These are phyloP conservation scores for Syzygium aqueum DNA, from an alignment of 345 rosid species.

Conservation along the genomic window DNA sequence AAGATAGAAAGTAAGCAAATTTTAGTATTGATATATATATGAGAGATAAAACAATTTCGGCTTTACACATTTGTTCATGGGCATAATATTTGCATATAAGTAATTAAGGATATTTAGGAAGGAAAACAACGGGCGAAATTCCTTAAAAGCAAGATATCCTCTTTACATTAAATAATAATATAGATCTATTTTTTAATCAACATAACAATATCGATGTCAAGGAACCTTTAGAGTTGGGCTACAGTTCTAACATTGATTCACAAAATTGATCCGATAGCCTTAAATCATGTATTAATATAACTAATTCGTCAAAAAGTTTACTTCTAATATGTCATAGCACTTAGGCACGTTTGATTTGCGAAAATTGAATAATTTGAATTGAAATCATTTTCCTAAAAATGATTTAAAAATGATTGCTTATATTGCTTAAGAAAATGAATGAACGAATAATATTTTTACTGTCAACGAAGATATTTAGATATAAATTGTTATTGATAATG, in stretches of 20 bases:
- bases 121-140: background rate
- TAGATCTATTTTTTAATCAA: background rate
- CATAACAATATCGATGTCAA: background rate
- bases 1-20: background rate
- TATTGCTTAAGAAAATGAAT: background rate
- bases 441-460: background rate
- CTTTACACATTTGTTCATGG: background rate
- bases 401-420: background rate
- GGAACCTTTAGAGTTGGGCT: background rate
- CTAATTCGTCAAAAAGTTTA: rapidly evolving
- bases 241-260: background rate
- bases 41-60: background rate
- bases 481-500: background rate
- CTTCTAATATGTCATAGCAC: background rate
- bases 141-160: background rate
- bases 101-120: background rate
- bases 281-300: background rate
- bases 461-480: background rate
- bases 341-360: background rate
- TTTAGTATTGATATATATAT: background rate
- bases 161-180: background rate
- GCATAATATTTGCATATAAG: too few relatives aligned
- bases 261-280: background rate
- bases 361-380: background rate
- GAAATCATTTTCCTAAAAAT: background rate